A percentile compares a stretch with the other conserved stretches of the same genome.
phyloP scores from a whole-genome alignment of 208 protist genomes.

The Entamoeba moshkovskii region DNA sequence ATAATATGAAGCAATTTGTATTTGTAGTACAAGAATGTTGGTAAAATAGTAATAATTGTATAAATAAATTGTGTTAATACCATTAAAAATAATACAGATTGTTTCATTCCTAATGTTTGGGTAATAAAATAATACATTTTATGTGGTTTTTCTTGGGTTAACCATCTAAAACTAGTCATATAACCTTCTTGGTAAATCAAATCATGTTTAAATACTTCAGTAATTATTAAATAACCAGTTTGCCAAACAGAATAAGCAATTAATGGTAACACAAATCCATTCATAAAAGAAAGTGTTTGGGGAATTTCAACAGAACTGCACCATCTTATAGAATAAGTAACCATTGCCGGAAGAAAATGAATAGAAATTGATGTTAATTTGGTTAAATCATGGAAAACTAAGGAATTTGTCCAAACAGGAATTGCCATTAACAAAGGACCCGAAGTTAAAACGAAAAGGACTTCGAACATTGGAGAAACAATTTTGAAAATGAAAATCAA shows the following conservation, averaged over 20 bases:
- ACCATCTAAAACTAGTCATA: not conserved
- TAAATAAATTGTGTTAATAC: not conserved
- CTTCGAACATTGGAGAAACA: not conserved
- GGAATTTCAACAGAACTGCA: not conserved
- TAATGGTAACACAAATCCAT: not conserved
- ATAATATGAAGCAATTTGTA: not conserved
- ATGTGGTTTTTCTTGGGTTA: not conserved
- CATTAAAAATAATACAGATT: not conserved
- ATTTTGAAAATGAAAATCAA: not conserved
- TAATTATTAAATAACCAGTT: not conserved
- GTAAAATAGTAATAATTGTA: not conserved
- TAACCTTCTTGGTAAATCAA: not conserved
- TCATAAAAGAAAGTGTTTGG: not conserved
- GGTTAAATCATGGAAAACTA: constrained; percentile 47
- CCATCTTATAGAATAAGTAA: constrained; percentile 16
- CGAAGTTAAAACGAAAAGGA: not conserved
- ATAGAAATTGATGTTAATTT: constrained; percentile 46
- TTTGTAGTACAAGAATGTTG: not conserved
- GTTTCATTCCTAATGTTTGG: not conserved
- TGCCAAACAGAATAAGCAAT: not conserved
- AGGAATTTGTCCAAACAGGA: constrained; percentile 37
- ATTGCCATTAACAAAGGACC: constrained; percentile 39
- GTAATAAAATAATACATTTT: not conserved
- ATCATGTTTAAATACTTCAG: not conserved
- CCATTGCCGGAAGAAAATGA: constrained; percentile 36